phyloP scores from a whole-genome alignment of 2,329 filamentous ascomycete species.

The Cordyceps cicadae region DNA sequence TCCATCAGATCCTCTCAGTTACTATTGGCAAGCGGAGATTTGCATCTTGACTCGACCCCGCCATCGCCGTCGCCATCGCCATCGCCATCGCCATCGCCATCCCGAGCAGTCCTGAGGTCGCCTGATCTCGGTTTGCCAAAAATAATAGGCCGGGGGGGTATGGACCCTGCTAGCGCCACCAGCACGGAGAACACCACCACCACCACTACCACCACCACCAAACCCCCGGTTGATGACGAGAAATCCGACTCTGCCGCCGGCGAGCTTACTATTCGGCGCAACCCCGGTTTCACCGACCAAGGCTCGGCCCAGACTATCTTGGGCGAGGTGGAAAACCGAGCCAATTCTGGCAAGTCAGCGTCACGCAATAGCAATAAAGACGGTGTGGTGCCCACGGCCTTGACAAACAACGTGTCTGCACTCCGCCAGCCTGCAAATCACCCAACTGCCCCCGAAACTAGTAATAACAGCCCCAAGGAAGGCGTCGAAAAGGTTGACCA shows the following conservation, averaged over 20 bases:
- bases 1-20: conserved; percentile 5
- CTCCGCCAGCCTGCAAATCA: conserved; percentile 18
- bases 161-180: conserved; percentile 4
- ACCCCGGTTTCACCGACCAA: conserved; percentile 6
- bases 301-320: background rate
- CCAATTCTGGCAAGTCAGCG: conserved; percentile 1
- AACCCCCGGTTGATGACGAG: background rate
- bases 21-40: conserved; percentile 8
- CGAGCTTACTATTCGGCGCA: conserved; percentile 6
- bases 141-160: background rate
- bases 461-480: conserved; percentile 37
- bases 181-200: background rate
- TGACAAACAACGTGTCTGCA: conserved; percentile 16
- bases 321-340: conserved; percentile 5
- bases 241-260: conserved; percentile 1
- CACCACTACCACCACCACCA: conserved; percentile 2
- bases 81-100: too few relatives aligned
- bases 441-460: conserved; percentile 47
- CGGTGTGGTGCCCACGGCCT: conserved; percentile 19
- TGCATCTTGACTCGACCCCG: conserved; percentile 3
- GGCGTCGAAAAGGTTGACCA: conserved; percentile 23
- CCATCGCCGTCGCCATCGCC: too few relatives aligned
- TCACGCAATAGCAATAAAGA: background rate
- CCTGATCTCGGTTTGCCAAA: conserved; percentile 1
- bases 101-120: background rate